Evolutionary conservation across 2,329 filamentous ascomycete genomes (phyloP), one percentile per base, ranked within the genome.

Genomic region (Hortaea sp.): DNA sequence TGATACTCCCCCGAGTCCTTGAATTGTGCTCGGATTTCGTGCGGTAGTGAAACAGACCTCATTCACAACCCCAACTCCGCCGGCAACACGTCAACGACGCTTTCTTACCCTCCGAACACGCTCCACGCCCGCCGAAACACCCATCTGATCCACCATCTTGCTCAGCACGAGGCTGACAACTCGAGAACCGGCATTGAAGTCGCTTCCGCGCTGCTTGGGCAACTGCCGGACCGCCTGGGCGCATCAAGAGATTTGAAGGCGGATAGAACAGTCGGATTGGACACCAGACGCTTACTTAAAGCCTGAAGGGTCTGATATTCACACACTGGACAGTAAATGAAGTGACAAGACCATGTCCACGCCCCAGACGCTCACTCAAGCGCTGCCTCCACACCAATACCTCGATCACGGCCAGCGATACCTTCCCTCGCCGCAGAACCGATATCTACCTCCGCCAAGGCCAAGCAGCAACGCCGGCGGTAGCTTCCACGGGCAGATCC

Each of bases 401-500:
- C 53, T 62, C 46, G 56, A 59, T 41, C 55, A 61, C 51, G 53
- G 55, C 39, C 58, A 61, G 47, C 53, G 53, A 34, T 56, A 57
- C 51, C 53, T 61, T 30, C 59, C 56, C 32, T 56, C 53, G 39
- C 58, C 57, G 7, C 51, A 54, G 42, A 58, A 63, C 44, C 60
- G 61, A 41, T 60, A 59, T 39, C 51, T 63, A 5, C 60, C 60
- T 49, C 58, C 57, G 29, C 59, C 60, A 39, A 51, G 61, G 39
- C 60, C 60, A 10, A 61, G 55, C 44, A 62, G 59, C 49, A 63
- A 61, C 47, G 34, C 57, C 20, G 42, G 44, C 39, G 42, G 13
- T 41, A 60, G 56, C 50, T 57, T 58, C 47, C 60, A 63, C 47
- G 54, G 55, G 29, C 60, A 56, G 39, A 58, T 61, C 12, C 59